phyloP scores from a whole-genome alignment of 2,329 filamentous ascomycete species.

The Phoma herbarum region DNA sequence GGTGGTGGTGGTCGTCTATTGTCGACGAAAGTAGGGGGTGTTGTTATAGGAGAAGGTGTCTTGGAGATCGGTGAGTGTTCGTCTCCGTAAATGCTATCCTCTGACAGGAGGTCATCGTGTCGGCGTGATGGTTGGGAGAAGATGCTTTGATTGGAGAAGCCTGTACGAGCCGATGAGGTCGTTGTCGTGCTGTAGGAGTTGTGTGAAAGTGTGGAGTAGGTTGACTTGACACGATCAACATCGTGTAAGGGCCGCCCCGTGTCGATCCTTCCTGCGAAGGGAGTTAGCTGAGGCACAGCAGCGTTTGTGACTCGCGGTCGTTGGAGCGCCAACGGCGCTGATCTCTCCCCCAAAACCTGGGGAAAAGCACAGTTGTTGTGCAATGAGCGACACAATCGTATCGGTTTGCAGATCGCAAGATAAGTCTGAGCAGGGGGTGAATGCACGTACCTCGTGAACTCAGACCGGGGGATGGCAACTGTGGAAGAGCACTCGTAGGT shows the following conservation, averaged over 20 bases:
- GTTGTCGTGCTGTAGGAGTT: conserved; percentile 32
- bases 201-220: conserved; percentile 31
- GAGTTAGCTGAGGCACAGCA: conserved; percentile 19
- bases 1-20: conserved; percentile 11
- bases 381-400: conserved; percentile 7
- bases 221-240: conserved; percentile 24
- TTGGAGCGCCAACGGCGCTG: conserved; percentile 14
- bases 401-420: conserved; percentile 25
- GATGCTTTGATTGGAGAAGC: conserved; percentile 31
- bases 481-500: conserved; percentile 31
- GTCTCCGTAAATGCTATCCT: conserved; percentile 22
- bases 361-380: conserved; percentile 13
- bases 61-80: conserved; percentile 13
- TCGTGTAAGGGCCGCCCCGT: conserved; percentile 16
- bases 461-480: conserved; percentile 26
- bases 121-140: conserved; percentile 29
- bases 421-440: conserved; percentile 7
- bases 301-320: conserved; percentile 6
- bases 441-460: conserved; percentile 33
- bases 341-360: conserved; percentile 15
- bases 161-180: conserved; percentile 24
- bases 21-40: conserved; percentile 18
- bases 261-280: conserved; percentile 23
- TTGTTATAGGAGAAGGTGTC: conserved; percentile 14
- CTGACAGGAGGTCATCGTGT: conserved; percentile 30